Evolutionary conservation across 805 yeast species (phyloP), one percentile per base, ranked within the genome.

Genomic region (Helenozyma rhizophorensis): DNA sequence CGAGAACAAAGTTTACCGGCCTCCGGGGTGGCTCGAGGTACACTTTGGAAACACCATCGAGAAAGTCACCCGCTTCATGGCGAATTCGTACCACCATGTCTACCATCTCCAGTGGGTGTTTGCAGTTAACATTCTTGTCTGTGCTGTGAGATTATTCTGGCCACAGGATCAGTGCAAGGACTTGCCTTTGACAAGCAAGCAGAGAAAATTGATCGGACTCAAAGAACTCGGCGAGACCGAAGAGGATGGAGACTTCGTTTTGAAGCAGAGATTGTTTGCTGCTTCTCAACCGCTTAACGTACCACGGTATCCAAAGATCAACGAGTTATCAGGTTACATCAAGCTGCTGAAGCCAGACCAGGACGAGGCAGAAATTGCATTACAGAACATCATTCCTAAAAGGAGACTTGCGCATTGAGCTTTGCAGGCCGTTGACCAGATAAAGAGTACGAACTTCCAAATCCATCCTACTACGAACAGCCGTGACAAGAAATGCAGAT

Each of bases 121-220:
- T 10, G 26, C 48, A 2, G 36, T 54, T 27, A 56, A 60, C 32
- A 51, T 68, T 9, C 19, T 48, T 9, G 23, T 51, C 2, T 51
- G 66, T 14, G 18, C 54, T 3, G 38, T 58, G 24, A 52, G 48
- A 27, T 42, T 71, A 11, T 15, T 60, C 6, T 62, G 58, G 40
- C 67, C 72, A 2, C 65, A 60, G 37, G 79, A 74, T 42, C 70
- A 68, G 43, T 74, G 79, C 42, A 43, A 58, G 22, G 80, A 74
- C 46, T 54, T 74, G 36, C 77, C 78, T 3, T 59, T 74, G 38
- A 67, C 58, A 8, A 60, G 56, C 28, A 57, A 55, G 15, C 80
- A 74, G 48, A 51, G 79, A 28, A 51, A 54, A 24, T 49, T 74
- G 11, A 53, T 74, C 23, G 79, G 78, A 1, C 56, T 74, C 18